Percentiles rank a stretch among this genome's conserved stretches.
Evolutionary conservation across 2,329 filamentous ascomycete species (phyloP).

Genomic region (Seiridium unicorne): DNA sequence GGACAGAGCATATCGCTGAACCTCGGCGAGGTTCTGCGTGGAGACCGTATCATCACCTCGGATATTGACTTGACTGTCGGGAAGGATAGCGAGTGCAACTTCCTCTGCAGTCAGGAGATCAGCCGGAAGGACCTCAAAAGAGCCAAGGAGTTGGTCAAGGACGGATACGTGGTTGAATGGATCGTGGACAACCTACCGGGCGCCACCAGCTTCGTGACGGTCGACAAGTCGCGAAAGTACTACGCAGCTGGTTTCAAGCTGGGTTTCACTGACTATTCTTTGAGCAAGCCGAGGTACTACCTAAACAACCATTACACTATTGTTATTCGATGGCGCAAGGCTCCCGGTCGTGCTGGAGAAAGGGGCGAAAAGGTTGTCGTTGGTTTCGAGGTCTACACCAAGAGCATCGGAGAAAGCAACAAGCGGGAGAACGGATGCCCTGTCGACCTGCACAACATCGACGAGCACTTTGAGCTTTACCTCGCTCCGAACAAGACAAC

Average conservation of each 20-base stretch:
- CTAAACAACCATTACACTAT: slow-evolving; percentile 89
- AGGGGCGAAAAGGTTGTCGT: slow-evolving; percentile 77
- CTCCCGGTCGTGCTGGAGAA: slow-evolving; percentile 66
- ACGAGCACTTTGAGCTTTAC: slow-evolving; percentile 66
- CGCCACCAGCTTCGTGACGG: slow-evolving; percentile 83
- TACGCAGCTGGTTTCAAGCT: slow-evolving; percentile 90
- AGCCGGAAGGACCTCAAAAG: slow-evolving; percentile 63
- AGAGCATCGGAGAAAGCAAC: slow-evolving; percentile 66
- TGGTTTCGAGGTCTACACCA: slow-evolving; percentile 87
- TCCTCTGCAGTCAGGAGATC: slow-evolving; percentile 70
- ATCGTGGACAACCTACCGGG: slow-evolving; percentile 90
- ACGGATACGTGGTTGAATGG: slow-evolving; percentile 88
- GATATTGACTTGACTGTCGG: slow-evolving; percentile 81
- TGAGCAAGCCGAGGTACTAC: slow-evolving; percentile 62
- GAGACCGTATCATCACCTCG: slow-evolving; percentile 80
- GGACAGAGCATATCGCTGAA: slow-evolving; percentile 80
- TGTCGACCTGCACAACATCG: slow-evolving; percentile 59
- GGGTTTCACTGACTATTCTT: slow-evolving; percentile 69
- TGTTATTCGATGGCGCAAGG: slow-evolving; percentile 74
- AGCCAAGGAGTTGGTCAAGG: slow-evolving; percentile 69
- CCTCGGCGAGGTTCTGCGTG: slow-evolving; percentile 81
- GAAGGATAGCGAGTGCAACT: slow-evolving; percentile 69
- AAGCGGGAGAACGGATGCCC: slow-evolving; percentile 69
- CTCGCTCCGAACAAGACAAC: slow-evolving; percentile 63
- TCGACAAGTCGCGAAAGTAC: slow-evolving; percentile 82